phyloP scores from a whole-genome alignment of 2,329 filamentous ascomycete species.

The Colletotrichum limetticola region DNA sequence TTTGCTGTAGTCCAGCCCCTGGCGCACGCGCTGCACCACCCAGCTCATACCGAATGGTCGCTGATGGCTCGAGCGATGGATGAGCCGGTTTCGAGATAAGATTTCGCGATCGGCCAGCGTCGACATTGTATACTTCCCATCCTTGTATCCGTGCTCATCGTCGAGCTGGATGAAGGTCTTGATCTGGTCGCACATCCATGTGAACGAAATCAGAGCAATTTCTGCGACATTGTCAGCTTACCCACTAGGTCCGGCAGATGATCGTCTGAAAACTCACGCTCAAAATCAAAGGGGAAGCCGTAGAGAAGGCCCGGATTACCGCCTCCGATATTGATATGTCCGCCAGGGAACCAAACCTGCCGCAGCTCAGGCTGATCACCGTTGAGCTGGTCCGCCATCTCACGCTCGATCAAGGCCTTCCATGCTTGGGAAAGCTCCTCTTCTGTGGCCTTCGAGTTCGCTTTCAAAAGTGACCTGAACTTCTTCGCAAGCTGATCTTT shows the following conservation, averaged over 20 bases:
- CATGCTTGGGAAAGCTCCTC: background rate
- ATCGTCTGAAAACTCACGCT: background rate
- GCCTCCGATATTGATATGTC: conserved; percentile 24
- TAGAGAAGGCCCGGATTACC: background rate
- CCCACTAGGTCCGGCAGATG: no score
- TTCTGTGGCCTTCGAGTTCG: background rate
- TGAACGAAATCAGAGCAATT: conserved; percentile 31
- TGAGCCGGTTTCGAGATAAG: background rate
- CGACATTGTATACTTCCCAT: background rate
- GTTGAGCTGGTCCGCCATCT: background rate
- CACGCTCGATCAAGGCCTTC: background rate
- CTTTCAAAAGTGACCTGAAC: background rate
- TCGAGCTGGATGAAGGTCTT: background rate
- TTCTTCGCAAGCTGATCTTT: fast-evolving
- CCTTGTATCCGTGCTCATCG: background rate
- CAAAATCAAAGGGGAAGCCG: background rate
- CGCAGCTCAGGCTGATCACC: background rate
- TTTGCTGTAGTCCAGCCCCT: background rate
- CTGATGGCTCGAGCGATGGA: background rate
- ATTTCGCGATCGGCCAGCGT: conserved; percentile 9
- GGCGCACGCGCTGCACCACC: background rate
- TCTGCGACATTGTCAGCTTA: conserved; percentile 3
- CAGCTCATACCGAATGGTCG: background rate
- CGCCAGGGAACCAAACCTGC: conserved; percentile 30
- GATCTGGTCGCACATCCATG: conserved; percentile 34